A percentile compares a stretch with the other conserved stretches of the same genome.
phyloP scores from a whole-genome alignment of 371 early-diverging fungal genomes.

The Mucor saturninus region DNA sequence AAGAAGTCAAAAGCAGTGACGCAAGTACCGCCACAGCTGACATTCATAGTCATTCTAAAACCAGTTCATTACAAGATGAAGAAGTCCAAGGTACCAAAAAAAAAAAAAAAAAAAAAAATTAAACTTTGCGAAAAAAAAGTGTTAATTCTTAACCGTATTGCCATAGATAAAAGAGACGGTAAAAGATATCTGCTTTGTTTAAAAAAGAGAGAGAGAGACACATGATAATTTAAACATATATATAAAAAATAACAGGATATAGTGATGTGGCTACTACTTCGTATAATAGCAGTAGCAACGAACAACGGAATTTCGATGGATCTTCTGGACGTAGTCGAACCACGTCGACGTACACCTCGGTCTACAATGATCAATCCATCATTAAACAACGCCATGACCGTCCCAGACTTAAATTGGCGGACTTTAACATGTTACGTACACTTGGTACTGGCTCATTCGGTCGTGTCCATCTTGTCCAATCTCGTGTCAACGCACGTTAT shows the following conservation, averaged over 20 bases:
- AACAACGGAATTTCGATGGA: not conserved
- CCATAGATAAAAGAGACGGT: not conserved
- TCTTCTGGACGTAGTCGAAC: not conserved
- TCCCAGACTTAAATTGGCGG: conserved; percentile 66
- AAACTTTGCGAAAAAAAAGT: not conserved
- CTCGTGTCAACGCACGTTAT: conserved; percentile 74
- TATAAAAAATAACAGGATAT: not conserved
- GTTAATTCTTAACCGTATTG: not conserved
- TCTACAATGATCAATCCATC: conserved; percentile 40
- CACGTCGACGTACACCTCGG: conserved; percentile 20
- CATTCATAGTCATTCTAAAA: not conserved
- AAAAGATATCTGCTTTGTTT: not conserved
- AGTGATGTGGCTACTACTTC: not conserved
- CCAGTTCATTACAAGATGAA: conserved; percentile 14
- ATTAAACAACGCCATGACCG: conserved; percentile 43
- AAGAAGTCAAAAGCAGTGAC: not conserved
- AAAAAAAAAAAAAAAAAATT: not conserved
- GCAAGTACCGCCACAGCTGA: not conserved
- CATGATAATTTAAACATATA: not conserved
- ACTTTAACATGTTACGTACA: conserved; percentile 76
- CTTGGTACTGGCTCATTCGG: conserved; percentile 99
- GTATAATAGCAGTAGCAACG: not conserved
- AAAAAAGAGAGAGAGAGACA: not conserved
- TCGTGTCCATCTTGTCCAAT: conserved; percentile 92
- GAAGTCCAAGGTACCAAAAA: conserved; percentile 1